Base-by-base conservation (phyloP, 768 basidiomycete species). In the Pholiota microspora region DNA sequence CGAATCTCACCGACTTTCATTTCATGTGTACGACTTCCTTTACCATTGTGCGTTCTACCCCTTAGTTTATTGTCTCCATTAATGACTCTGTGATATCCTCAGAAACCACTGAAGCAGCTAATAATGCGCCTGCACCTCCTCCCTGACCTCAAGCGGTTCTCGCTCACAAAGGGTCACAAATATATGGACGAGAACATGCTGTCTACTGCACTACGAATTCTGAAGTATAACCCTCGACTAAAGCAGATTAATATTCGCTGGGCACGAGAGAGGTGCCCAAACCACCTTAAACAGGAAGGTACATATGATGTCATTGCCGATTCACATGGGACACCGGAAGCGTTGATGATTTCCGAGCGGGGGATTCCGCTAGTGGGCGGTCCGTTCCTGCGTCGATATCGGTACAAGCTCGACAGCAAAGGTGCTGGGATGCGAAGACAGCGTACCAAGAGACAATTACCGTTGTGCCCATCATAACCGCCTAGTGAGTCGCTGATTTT, bases 1-100 rank as follows among this genome's bases (percentile, higher is more conserved):
- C 72, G 0, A 69, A 67, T 28, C 63, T 80, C 32, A 76, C 73
- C 18, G 78, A 79, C 56, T 68, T 80, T 25, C 78, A 79, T 62
- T 77, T 77, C 47, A 79, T 79, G 78, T 79, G 77, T 57, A 80
- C 78, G 4, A 79, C 77, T 1, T 61, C 71, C 8, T 77, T 79
- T 61, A 71, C 73, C 7, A 64, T 64, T 49, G 77, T 75, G 52
- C 42, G 73, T 70, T 7, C 3, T 44, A n/a, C 28, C 44, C 45
- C 46, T 9, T 49, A 7, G 2, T 40, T 38, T 42, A 4, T 44
- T 48, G 38, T 15, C 16, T 51, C 7, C 0, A 13, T 13, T 16
- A 34, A 6, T 5, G 45, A 16, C 24, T 50, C 59, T 10, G 38
- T n/a, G 15, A 18, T 8, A 6, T 38, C 40, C 28, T 3, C 45